Percentiles rank a stretch among this genome's conserved stretches.
Evolutionary conservation across 2,329 filamentous ascomycete genomes (phyloP).

Genomic region (Verticillium isaacii): DNA sequence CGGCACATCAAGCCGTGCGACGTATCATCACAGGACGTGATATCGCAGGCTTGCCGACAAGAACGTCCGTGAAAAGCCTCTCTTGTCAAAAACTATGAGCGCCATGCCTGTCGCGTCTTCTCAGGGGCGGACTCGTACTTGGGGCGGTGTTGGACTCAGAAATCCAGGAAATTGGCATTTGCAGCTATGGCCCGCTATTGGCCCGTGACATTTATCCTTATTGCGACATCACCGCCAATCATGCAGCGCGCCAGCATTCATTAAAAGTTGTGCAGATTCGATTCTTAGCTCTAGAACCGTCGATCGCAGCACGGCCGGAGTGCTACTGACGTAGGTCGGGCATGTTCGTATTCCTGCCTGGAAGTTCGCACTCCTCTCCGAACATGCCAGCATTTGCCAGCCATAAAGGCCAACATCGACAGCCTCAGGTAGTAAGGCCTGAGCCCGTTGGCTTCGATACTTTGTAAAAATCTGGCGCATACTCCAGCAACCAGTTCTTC

Average conservation of each 20-base stretch:
- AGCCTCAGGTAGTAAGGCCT: neutral
- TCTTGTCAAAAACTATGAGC: neutral
- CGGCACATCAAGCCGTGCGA: neutral
- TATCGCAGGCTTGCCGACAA: neutral
- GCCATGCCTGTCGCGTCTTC: neutral
- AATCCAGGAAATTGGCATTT: neutral
- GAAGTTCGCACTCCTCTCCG: neutral
- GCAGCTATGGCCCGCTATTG: neutral
- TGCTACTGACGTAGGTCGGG: neutral
- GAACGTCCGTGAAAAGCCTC: neutral
- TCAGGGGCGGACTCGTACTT: neutral
- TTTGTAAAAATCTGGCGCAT: constrained; percentile 78
- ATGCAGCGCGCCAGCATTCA: neutral
- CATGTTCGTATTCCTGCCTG: neutral
- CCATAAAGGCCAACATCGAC: neutral
- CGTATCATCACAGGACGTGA: neutral
- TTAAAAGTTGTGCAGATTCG: neutral
- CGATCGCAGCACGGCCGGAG: neutral
- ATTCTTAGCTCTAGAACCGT: neutral
- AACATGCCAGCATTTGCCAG: neutral
- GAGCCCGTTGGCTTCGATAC: constrained; percentile 30
- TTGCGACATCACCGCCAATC: neutral
- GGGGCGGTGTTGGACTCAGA: neutral
- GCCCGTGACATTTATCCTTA: neutral
- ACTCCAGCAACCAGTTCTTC: constrained; percentile 86